phyloP scores from a whole-genome alignment of 768 basidiomycete species.

The Kwoniella pini region DNA sequence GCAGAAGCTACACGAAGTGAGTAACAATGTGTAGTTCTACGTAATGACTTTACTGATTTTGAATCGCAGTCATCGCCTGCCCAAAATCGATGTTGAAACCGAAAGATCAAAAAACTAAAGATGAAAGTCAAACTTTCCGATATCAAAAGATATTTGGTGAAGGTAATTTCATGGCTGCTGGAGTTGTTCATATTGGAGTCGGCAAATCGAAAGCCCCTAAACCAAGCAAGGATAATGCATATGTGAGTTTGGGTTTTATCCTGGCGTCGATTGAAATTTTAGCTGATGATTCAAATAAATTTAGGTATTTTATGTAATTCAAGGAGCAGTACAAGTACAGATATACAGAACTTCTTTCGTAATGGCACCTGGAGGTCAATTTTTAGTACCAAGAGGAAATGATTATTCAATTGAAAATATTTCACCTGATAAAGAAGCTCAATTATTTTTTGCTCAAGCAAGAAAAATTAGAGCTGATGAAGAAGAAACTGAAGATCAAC shows the following conservation, averaged over 20 bases:
- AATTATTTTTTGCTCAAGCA: slow-evolving; percentile 89
- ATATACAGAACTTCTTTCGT: slow-evolving; percentile 77
- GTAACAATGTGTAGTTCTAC: slow-evolving; percentile 49
- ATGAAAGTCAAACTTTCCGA: slow-evolving; percentile 69
- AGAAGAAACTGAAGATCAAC: slow-evolving; percentile 24
- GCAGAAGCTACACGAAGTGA: slow-evolving; percentile 71
- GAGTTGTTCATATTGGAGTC: slow-evolving; percentile 78
- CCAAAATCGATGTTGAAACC: slow-evolving; percentile 70
- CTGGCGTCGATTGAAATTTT: no score
- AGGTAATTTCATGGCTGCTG: slow-evolving; percentile 85
- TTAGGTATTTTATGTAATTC: slow-evolving; percentile 76
- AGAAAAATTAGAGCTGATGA: slow-evolving; percentile 55
- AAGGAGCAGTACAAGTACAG: slow-evolving; percentile 83
- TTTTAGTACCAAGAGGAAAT: slow-evolving; percentile 90
- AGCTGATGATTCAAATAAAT: no score
- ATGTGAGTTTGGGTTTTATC: slow-evolving; percentile 61
- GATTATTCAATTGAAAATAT: slow-evolving; percentile 85
- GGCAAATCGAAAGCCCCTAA: slow-evolving; percentile 81
- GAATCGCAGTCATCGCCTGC: slow-evolving; percentile 71
- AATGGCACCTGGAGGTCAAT: slow-evolving; percentile 78
- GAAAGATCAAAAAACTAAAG: slow-evolving; percentile 51
- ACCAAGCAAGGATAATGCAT: slow-evolving; percentile 88
- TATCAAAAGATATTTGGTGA: slow-evolving; percentile 94
- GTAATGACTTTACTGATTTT: not conserved
- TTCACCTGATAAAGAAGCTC: slow-evolving; percentile 59